phyloP scores from a whole-genome alignment of 1,284 basidiomycete species.

The Ustilago curta region DNA sequence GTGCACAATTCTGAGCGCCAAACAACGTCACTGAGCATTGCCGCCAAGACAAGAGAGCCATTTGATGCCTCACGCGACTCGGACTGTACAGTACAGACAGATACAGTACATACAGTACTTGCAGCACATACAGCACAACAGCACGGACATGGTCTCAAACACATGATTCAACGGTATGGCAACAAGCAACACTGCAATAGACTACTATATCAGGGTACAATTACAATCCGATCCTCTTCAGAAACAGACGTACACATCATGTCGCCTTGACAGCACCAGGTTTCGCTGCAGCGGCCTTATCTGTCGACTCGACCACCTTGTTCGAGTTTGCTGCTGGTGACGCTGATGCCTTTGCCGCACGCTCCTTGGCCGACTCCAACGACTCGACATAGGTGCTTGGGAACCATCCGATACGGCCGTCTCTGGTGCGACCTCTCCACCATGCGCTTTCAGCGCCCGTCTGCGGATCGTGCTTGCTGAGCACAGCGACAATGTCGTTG shows the following conservation, averaged over 20 bases:
- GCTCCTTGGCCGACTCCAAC: conserved; percentile 64
- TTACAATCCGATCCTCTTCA: conserved; percentile 19
- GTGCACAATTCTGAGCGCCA: no score
- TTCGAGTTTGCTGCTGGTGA: conserved; percentile 1
- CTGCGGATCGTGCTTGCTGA: conserved; percentile 74
- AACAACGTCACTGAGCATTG: no score
- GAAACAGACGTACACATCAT: neutral
- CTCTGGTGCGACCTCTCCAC: conserved; percentile 95
- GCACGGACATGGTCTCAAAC: no score
- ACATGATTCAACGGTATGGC: no score
- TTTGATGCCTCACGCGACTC: no score
- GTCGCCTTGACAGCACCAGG: conserved; percentile 43
- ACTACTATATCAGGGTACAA: neutral
- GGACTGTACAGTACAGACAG: no score
- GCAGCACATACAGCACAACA: no score
- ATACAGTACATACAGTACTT: no score
- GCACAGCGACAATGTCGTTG: conserved; percentile 94
- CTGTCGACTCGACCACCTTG: conserved; percentile 20
- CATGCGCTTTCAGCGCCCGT: conserved; percentile 82
- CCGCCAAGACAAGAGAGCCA: no score
- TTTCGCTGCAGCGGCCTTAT: conserved; percentile 30
- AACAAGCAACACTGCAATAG: no score
- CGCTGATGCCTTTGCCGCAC: conserved; percentile 52
- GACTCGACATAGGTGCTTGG: conserved; percentile 76
- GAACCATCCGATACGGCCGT: conserved; percentile 96